Base-by-base conservation (phyloP, 371 early-diverging fungal genomes). In the Parasitella parasitica region DNA sequence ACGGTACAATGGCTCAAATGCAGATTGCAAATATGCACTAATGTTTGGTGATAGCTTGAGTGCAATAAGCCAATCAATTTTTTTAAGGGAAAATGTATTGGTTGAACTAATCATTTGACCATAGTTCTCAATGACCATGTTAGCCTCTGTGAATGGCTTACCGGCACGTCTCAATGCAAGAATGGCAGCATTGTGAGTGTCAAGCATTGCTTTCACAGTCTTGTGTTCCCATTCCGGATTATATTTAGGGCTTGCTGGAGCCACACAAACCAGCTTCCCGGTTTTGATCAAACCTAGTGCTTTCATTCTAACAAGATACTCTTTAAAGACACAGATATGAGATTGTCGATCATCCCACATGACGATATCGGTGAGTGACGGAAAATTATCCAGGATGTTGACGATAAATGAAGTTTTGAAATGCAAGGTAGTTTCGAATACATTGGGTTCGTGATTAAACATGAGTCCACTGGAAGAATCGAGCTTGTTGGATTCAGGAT, bases 341-440 rank as follows among this genome's bases (percentile, higher is more conserved):
- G 66, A 61, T 1, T 54, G 24, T 5, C 88, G 82, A 58, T 88
- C 88, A 51, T 88, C 88, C 85, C 86, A 88, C 86, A 88, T 84
- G 13, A 30, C 32, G 0, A 88, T 63, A 0, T 69, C 34, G 0
- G 55, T 24, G 7, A 85, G 35, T 1, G 69, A 71, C 0, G 86
- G 84, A 12, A 86, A 70, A 4, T 61, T 70, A 5, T 72, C 49
- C 1, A 87, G 41, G 4, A 84, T 30, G 30, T 86, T 75, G 16
- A 78, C 59, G 0, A 88, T 73, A 28, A 86, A 87, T 16, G 72
- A 61, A 32, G 73, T 66, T 56, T 88, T 88, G 75, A 85, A 88
- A 50, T 84, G 76, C 70, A 87, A 77, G 4, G 88, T 87, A 3
- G 80, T 74, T 6, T 61, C 41, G 38, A 78, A 72, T 7, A 76